Percentiles rank a stretch among this genome's conserved stretches.
phyloP scores from a whole-genome alignment of 768 basidiomycete genomes.

The Podaxis sp. region DNA sequence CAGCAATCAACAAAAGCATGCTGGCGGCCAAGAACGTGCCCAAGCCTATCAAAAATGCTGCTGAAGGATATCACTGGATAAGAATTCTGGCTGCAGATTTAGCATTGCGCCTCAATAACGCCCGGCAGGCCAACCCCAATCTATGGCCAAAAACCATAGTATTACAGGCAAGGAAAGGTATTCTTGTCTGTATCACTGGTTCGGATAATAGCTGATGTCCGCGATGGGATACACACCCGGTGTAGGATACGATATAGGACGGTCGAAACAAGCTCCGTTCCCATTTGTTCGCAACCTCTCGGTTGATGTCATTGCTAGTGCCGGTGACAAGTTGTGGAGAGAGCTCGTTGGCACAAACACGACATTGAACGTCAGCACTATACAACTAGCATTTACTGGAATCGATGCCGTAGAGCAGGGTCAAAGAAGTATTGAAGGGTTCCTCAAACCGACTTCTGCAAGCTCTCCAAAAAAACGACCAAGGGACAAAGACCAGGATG shows the following conservation, averaged over 20 bases:
- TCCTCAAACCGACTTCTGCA: constrained; percentile 51
- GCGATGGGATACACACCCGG: not conserved
- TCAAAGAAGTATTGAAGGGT: constrained; percentile 85
- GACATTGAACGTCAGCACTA: constrained; percentile 65
- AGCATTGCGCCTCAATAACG: constrained; percentile 79
- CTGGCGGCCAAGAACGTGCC: constrained; percentile 93
- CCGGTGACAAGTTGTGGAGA: constrained; percentile 82
- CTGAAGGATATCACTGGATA: constrained; percentile 89
- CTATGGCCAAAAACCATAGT: constrained; percentile 94
- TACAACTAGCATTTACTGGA: constrained; percentile 75
- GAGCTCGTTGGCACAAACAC: constrained; percentile 66
- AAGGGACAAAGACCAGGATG: constrained; percentile 27
- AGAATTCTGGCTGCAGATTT: constrained; percentile 89
- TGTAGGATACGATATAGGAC: constrained; percentile 60
- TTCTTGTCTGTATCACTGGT: not conserved
- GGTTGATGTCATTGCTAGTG: constrained; percentile 72
- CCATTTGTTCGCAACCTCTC: constrained; percentile 76
- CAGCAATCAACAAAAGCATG: constrained; percentile 85
- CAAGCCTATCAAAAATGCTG: constrained; percentile 65
- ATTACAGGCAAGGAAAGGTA: constrained; percentile 73
- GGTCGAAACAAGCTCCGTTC: constrained; percentile 85
- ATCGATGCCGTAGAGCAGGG: constrained; percentile 74
- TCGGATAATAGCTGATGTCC: constrained; percentile 1
- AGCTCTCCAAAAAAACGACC: constrained; percentile 36
- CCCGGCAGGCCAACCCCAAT: constrained; percentile 65